Conservation (phyloP, 208 protist genomes). For the Trypanosomatidae sp. region DNA sequence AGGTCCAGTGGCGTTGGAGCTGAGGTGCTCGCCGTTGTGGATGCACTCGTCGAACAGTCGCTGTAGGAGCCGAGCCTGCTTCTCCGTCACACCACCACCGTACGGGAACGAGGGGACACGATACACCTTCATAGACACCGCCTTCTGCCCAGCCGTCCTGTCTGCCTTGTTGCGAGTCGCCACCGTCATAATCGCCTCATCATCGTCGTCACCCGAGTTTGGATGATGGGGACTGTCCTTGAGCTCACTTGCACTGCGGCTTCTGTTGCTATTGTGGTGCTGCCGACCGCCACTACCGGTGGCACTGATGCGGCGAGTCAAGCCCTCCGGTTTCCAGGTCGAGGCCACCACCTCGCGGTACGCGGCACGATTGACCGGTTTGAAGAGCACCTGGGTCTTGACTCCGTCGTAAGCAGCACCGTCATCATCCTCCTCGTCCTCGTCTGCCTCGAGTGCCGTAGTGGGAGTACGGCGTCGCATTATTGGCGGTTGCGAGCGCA, state of each 20-base stretch:
- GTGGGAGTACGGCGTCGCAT: not conserved
- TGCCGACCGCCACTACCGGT: not conserved
- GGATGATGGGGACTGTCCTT: constrained; percentile 1
- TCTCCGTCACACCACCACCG: constrained; percentile 81
- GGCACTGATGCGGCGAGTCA: constrained; percentile 34
- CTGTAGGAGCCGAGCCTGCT: constrained; percentile 51
- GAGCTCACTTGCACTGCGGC: constrained; percentile 20
- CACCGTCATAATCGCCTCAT: constrained; percentile 19
- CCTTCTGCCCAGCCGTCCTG: constrained; percentile 6
- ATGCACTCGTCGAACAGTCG: constrained; percentile 52
- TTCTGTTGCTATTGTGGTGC: constrained; percentile 9
- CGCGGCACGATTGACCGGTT: constrained; percentile 54
- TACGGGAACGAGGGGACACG: constrained; percentile 86
- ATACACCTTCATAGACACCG: constrained; percentile 35
- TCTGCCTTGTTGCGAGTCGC: constrained; percentile 22
- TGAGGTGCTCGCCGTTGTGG: constrained; percentile 29
- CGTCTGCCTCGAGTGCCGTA: not conserved
- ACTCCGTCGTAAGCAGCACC: constrained; percentile 76
- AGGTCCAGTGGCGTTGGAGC: constrained; percentile 29
- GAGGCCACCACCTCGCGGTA: constrained; percentile 66
- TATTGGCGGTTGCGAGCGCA: not conserved
- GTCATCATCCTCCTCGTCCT: constrained; percentile 52
- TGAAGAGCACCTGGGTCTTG: constrained; percentile 74
- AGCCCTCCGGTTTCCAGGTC: constrained; percentile 75
- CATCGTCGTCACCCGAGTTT: constrained; percentile 18